phyloP scores from a whole-genome alignment of 2,329 filamentous ascomycete species.

The Talaromyces sp. region DNA sequence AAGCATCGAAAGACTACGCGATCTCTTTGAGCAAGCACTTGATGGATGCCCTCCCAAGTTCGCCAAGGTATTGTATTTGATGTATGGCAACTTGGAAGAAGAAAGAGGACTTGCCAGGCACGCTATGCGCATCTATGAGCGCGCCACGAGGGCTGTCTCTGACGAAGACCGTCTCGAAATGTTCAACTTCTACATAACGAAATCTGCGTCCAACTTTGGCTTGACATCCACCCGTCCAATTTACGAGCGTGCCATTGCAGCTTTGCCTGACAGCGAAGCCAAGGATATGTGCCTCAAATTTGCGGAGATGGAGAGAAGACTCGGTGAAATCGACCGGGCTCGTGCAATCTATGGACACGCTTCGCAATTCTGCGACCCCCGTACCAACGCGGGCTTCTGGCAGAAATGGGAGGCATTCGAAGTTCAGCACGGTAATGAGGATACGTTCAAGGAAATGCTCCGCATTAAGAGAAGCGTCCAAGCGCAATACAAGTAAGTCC shows the following conservation, averaged over 20 bases:
- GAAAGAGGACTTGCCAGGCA: slow-evolving; percentile 89
- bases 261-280: slow-evolving; percentile 87
- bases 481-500: slow-evolving; percentile 79
- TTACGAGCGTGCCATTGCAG: slow-evolving; percentile 90
- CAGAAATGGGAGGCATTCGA: slow-evolving; percentile 96
- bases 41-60: slow-evolving; percentile 94
- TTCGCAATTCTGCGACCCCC: slow-evolving; percentile 93
- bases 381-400: slow-evolving; percentile 89
- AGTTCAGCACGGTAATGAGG: slow-evolving; percentile 95
- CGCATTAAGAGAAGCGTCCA: slow-evolving; percentile 96
- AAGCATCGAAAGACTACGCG: slow-evolving; percentile 84
- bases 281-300: slow-evolving; percentile 99
- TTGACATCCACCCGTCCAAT: slow-evolving; percentile 90
- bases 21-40: slow-evolving; percentile 94
- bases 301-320: slow-evolving; percentile 86
- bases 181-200: slow-evolving; percentile 99
- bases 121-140: slow-evolving; percentile 98
- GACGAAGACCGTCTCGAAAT: slow-evolving; percentile 94
- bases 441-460: slow-evolving; percentile 99
- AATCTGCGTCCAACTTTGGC: slow-evolving; percentile 96
- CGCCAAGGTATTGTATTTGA: slow-evolving; percentile 90
- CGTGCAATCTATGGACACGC: slow-evolving; percentile 94
- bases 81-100: slow-evolving; percentile 97
- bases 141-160: slow-evolving; percentile 86
- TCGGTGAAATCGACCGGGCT: slow-evolving; percentile 91